Conservation (phyloP, 2,329 filamentous ascomycete species). For the Xylaria sp. region DNA sequence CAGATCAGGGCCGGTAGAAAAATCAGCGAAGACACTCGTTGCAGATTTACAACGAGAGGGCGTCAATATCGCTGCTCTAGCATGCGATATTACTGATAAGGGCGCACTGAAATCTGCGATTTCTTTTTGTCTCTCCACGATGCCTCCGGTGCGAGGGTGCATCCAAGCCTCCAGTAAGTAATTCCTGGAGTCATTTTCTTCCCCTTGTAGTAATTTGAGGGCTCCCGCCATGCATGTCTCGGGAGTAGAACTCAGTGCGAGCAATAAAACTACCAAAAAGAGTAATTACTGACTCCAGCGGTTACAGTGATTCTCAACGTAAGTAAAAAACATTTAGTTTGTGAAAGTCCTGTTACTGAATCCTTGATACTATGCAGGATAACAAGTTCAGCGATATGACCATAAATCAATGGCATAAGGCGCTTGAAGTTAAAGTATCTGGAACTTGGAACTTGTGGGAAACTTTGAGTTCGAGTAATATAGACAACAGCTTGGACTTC, state of each 20-base stretch:
- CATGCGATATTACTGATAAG: slow-evolving; percentile 31
- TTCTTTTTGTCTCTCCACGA: background rate
- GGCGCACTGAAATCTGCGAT: slow-evolving; percentile 6
- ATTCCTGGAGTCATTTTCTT: too few relatives aligned
- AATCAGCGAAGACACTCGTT: slow-evolving; percentile 11
- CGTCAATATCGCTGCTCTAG: slow-evolving; percentile 10
- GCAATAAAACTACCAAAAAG: too few relatives aligned
- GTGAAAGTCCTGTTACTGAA: background rate
- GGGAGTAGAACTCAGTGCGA: too few relatives aligned
- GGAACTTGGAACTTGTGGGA: slow-evolving; percentile 12
- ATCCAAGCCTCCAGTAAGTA: slow-evolving; percentile 43
- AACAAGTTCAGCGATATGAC: slow-evolving; percentile 14
- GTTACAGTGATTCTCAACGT: slow-evolving; percentile 42
- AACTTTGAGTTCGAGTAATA: background rate
- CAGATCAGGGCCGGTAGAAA: slow-evolving; percentile 28
- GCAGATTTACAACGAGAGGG: background rate
- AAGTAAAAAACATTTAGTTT: too few relatives aligned
- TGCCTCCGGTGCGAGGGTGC: slow-evolving; percentile 41
- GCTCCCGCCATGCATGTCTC: too few relatives aligned
- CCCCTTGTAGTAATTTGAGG: too few relatives aligned
- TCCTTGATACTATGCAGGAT: background rate
- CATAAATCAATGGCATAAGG: slow-evolving; percentile 3
- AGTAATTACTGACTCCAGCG: too few relatives aligned
- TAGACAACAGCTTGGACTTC: slow-evolving; percentile 8
- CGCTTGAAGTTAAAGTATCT: background rate